Evolutionary conservation across 2,329 filamentous ascomycete species (phyloP), one percentile per base, ranked within the genome.

Genomic region (Cordyceps cateniannulata): DNA sequence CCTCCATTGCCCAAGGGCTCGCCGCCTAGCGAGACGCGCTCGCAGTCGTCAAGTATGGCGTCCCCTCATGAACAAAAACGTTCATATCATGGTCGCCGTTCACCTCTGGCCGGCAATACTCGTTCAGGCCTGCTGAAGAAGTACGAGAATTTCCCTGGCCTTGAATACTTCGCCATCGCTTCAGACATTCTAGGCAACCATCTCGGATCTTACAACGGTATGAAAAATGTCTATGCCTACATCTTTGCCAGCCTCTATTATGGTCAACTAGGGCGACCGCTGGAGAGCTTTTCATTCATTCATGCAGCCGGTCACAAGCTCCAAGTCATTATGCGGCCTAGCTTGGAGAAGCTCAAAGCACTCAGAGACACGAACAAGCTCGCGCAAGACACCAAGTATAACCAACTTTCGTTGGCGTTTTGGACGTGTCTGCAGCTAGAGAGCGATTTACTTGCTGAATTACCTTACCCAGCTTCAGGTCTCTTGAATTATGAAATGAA

Each of bases 391-490:
- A 73, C 71, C 61, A 74, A 73, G 66, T 72, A 74, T 67, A 90
- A 92, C 69, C 79, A 88, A 61, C 79, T 88, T 38, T 79, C 88
- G 16, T 82, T 96, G 66, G 88, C 91, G 0, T 97, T 93, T 68
- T 98, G 93, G 93, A 95, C 93, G 8, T 96, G 91, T 70, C 77
- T 97, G 64, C 93, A 98, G 69, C 80, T 98, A 12, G 93, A 98
- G 74, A 62, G 61, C 47, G 56, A 62, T 29, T 52, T 62, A 50
- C 82, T 97, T 51, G 95, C 95, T 3, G 95, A 99, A 73, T 80
- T 98, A 62, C 83, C 79, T n/a, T 75, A 85, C 3, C 82, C 83
- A 1, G 84, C 84, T 3, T 86, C 85, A 0, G 81, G 81, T 1
- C 81, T 87, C 58, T 72, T 87, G n/a, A 77, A 76, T 1, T 86